Evolutionary conservation across 257 asterid species (phyloP).

Genomic region (Echium plantagineum): DNA sequence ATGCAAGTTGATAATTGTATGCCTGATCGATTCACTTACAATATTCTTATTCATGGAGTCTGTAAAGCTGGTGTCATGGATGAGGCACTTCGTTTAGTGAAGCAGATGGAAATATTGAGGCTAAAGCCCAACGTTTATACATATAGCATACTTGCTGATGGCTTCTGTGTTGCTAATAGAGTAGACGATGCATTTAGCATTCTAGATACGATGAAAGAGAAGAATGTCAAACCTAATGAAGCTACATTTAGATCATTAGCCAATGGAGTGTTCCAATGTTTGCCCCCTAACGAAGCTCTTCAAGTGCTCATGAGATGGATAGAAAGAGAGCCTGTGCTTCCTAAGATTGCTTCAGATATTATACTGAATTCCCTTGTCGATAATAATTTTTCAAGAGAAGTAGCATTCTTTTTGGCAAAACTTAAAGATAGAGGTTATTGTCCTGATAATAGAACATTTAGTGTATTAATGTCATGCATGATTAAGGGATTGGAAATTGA

Average conservation of each 20-base stretch:
- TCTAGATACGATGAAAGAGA: conserved; percentile 54
- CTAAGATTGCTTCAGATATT: conserved; percentile 52
- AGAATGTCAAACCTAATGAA: conserved; percentile 54
- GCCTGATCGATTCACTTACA: conserved; percentile 81
- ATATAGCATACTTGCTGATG: conserved; percentile 68
- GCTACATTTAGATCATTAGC: conserved; percentile 77
- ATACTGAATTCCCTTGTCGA: conserved; percentile 44
- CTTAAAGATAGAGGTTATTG: conserved; percentile 44
- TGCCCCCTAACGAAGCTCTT: conserved; percentile 42
- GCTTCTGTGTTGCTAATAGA: conserved; percentile 57
- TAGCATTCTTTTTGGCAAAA: conserved; percentile 36
- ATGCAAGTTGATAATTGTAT: conserved; percentile 76
- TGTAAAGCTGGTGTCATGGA: conserved; percentile 80
- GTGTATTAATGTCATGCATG: conserved; percentile 48
- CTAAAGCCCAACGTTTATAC: conserved; percentile 68
- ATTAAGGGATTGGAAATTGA: conserved; percentile 52
- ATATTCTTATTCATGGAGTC: conserved; percentile 84
- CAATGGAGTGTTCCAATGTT: conserved; percentile 59
- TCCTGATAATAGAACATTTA: conserved; percentile 48
- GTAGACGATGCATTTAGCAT: conserved; percentile 51
- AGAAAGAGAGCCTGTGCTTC: conserved; percentile 39
- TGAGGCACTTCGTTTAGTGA: conserved; percentile 75
- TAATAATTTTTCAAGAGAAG: conserved; percentile 35
- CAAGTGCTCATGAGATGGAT: conserved; percentile 45
- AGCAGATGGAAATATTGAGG: conserved; percentile 76